Base-by-base conservation (phyloP, 2,329 filamentous ascomycete species). In the Cladophialophora psammophila region DNA sequence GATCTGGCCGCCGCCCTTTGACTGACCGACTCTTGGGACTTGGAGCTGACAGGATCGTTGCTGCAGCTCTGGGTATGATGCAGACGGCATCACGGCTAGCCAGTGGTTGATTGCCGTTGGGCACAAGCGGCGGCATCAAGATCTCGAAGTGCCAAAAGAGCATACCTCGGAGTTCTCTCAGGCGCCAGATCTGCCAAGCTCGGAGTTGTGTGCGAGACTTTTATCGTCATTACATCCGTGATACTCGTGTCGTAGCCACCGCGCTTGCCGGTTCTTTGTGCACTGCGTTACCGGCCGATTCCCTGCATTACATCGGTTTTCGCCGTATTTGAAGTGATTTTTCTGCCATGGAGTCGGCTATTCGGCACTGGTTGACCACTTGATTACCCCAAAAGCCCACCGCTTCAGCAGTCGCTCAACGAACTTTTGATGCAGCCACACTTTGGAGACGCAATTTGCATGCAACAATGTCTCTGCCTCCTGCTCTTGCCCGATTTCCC, bases 351-450 rank as follows among this genome's bases (percentile, higher is more conserved):
- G 20, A 15, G 45, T 56, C 65, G 65, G 65, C 50, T 67, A 61
- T 64, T 34, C 65, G 65, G 65, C 65, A 67, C 57, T 36, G 65
- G 18, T 59, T 15, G 26, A 45, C 7, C 15, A 36, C 10, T 26
- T 12, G 18, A 38, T 60, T 32, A 59, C 63, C 56, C 63, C 56
- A 65, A 54, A 52, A 15, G 40, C 35, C 36, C 20, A 61, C 50
- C 40, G 35, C 54, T 58, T 50, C 20, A 36, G 12, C 34, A 36
- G 32, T 18, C 13, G 38, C 34, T 42, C 52, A 32, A 53, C 54
- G 42, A 52, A 42, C 18, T 18, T 50, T 38, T 35, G 42, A 32
- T 61, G 59, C 59, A 54, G 45, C n/a, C 59, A 45, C 42, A 9
- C 45, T 54, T 61, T 54, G 59, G 59, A 54, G 59, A 61, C 26